Percentiles rank a stretch among this genome's conserved stretches.
Evolutionary conservation across 495 filamentous ascomycete genomes (phyloP).

Genomic region (Trypethelium eluteriae): DNA sequence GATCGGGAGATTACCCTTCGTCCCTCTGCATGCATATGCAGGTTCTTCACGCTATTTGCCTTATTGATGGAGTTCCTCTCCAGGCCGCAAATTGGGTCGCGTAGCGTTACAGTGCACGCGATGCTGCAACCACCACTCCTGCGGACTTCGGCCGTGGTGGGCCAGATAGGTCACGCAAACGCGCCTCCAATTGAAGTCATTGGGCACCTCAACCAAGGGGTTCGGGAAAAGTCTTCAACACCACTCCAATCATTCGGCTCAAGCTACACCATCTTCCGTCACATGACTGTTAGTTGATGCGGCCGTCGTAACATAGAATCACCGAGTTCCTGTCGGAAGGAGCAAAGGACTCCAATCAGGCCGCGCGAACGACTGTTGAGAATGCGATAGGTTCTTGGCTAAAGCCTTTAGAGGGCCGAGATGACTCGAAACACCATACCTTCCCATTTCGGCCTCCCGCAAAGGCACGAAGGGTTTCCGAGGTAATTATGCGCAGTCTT

Average conservation of each 20-base stretch:
- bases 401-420: neutral
- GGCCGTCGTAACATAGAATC: neutral
- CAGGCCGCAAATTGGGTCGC: constrained; percentile 8
- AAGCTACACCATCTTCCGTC: neutral
- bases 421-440: constrained; percentile 9
- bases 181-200: no score
- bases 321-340: neutral
- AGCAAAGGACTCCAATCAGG: constrained; percentile 9
- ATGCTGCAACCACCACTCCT: neutral
- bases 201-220: no score
- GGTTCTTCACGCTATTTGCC: constrained; percentile 2
- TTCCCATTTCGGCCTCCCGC: constrained; percentile 1
- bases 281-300: constrained; percentile 6
- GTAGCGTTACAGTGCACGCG: constrained; percentile 3
- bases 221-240: neutral
- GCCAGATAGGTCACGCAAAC: neutral
- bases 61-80: neutral
- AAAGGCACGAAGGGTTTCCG: neutral
- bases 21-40: constrained; percentile 9
- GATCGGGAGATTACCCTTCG: constrained; percentile 6
- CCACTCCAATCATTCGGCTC: neutral
- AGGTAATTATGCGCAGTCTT: constrained; percentile 3
- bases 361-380: neutral
- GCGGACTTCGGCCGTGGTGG: neutral
- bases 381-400: neutral